Conservation (phyloP, 805 yeast genomes). For the Starmerella apicola region DNA sequence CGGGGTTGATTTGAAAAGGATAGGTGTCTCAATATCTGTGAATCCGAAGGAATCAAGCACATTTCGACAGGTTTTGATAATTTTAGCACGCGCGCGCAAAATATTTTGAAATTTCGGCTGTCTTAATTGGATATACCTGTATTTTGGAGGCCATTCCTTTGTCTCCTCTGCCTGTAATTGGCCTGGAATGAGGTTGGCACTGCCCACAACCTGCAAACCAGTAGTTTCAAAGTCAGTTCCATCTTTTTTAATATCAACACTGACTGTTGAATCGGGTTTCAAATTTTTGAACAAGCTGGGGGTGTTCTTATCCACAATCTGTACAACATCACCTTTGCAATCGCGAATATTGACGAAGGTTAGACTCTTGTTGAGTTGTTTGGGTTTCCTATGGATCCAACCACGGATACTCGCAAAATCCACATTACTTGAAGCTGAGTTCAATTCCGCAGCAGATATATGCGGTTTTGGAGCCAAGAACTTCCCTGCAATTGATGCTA, state of each 20-base stretch:
- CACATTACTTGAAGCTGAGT: neutral
- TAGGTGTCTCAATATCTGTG: slow-evolving; percentile 83
- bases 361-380: slow-evolving; percentile 49
- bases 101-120: slow-evolving; percentile 25
- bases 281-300: slow-evolving; percentile 33
- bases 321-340: slow-evolving; percentile 51
- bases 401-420: slow-evolving; percentile 48
- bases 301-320: slow-evolving; percentile 37
- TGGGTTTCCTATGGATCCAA: slow-evolving; percentile 70
- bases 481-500: slow-evolving; percentile 6
- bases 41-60: slow-evolving; percentile 37
- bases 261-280: slow-evolving; percentile 65
- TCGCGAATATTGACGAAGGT: slow-evolving; percentile 72
- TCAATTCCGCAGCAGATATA: neutral
- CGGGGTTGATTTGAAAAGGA: slow-evolving; percentile 88
- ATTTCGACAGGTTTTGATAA: slow-evolving; percentile 28
- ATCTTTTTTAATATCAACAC: slow-evolving; percentile 36
- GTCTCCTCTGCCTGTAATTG: slow-evolving; percentile 40
- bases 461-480: slow-evolving; percentile 16
- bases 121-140: slow-evolving; percentile 70
- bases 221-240: slow-evolving; percentile 44
- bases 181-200: slow-evolving; percentile 51
- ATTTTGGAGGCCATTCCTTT: slow-evolving; percentile 60
- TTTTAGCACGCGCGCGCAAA: slow-evolving; percentile 27
- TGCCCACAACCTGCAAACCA: slow-evolving; percentile 45